Percentiles rank a stretch among this genome's conserved stretches.
Conservation (phyloP, 371 early-diverging fungal genomes). For the Circinella minor region DNA sequence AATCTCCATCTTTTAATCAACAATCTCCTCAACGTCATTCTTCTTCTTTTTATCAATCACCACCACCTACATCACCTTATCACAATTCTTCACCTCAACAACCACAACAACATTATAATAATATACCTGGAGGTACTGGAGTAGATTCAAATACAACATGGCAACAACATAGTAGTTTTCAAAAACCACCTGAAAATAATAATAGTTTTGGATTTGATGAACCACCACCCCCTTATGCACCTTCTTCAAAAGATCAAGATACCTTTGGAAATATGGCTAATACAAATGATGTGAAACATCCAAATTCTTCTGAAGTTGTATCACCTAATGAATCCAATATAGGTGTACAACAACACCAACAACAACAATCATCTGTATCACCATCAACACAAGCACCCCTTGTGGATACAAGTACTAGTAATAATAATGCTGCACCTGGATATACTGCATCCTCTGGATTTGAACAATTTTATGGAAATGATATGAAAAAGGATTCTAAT, state of each 20-base stretch:
- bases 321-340: too few relatives aligned
- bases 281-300: conserved; percentile 9
- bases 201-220: conserved; percentile 9
- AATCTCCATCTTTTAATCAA: neutral
- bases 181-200: conserved; percentile 1
- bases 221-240: conserved; percentile 21
- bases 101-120: neutral
- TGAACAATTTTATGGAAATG: conserved; percentile 1
- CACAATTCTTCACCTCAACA: neutral
- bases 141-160: neutral
- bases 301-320: too few relatives aligned
- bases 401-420: neutral
- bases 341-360: neutral
- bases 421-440: neutral
- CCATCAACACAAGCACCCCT: neutral
- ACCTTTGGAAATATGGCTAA: neutral
- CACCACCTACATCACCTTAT: neutral
- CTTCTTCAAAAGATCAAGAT: neutral
- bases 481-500: conserved; percentile 10
- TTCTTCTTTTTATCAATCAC: conserved; percentile 8
- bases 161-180: neutral
- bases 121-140: neutral
- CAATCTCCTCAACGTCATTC: neutral
- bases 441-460: neutral
- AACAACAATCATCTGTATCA: neutral